Conservation (phyloP, 1,284 basidiomycete genomes). For the Heliocybe sulcata region DNA sequence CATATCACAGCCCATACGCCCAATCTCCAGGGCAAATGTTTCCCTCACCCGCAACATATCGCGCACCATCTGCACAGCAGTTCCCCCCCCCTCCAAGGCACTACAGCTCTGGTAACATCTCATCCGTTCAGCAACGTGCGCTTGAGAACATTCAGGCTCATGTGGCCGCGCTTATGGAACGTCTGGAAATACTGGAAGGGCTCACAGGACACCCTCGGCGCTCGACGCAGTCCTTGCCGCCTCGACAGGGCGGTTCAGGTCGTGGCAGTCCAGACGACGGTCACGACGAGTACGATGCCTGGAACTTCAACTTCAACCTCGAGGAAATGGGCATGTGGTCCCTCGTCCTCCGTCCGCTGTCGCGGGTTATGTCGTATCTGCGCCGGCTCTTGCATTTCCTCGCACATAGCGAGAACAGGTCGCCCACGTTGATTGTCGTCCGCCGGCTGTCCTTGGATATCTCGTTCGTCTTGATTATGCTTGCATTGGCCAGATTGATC, state of each 20-base stretch:
- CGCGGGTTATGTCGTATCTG: constrained; percentile 37
- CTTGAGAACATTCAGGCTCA: constrained; percentile 85
- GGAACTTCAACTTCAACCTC: constrained; percentile 16
- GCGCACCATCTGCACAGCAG: constrained; percentile 20
- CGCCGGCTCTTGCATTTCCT: constrained; percentile 48
- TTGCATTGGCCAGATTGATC: constrained; percentile 43
- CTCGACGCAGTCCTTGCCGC: constrained; percentile 9
- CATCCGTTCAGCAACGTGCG: constrained; percentile 47
- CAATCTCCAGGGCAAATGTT: constrained; percentile 9
- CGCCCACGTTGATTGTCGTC: constrained; percentile 57
- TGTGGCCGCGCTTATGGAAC: constrained; percentile 84
- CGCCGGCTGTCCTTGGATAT: constrained; percentile 68
- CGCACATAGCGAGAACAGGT: constrained; percentile 44
- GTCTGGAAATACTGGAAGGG: constrained; percentile 69
- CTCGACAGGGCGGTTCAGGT: constrained; percentile 12
- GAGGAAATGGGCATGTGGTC: constrained; percentile 80
- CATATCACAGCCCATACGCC: neutral
- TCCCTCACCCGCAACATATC: constrained; percentile 10
- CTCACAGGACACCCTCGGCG: neutral
- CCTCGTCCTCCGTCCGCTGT: constrained; percentile 54
- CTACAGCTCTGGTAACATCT: constrained; percentile 19
- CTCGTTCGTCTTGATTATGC: constrained; percentile 57
- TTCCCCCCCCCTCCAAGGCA: constrained; percentile 29
- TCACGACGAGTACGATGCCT: constrained; percentile 41
- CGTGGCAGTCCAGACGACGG: constrained; percentile 34